Evolutionary conservation across 176 grass and related monocot species (phyloP).

Genomic region (Oryza rufipogon): DNA sequence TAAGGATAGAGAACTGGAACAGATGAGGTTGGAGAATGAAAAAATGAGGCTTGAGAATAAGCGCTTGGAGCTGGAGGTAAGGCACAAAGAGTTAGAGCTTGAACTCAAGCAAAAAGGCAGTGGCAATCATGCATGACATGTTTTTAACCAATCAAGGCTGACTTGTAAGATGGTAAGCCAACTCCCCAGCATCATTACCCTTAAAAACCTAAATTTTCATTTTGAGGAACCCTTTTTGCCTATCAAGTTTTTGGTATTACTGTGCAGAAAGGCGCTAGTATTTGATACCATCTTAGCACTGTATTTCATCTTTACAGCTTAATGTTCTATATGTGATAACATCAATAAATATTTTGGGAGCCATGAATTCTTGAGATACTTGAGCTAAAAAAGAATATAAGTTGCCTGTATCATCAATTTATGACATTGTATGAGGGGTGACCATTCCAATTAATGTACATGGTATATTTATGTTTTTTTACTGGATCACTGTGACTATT

Average conservation of each 20-base stretch:
- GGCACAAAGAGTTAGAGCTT: slow-evolving; percentile 62
- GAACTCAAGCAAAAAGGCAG: slow-evolving; percentile 51
- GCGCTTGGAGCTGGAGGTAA: slow-evolving; percentile 52
- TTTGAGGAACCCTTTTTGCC: slow-evolving; percentile 2
- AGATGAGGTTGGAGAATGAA: slow-evolving; percentile 67
- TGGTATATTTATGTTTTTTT: background rate
- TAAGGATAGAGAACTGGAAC: slow-evolving; percentile 71
- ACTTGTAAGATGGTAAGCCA: slow-evolving; percentile 51
- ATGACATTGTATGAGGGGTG: background rate
- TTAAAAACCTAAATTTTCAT: background rate
- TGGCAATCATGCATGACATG: slow-evolving; percentile 35
- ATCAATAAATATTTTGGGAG: slow-evolving; percentile 6
- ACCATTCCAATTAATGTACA: slow-evolving; percentile 5
- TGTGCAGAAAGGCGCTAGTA: background rate
- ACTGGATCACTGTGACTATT: background rate
- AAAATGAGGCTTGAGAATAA: slow-evolving; percentile 61
- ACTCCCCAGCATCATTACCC: slow-evolving; percentile 4
- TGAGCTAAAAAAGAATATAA: background rate
- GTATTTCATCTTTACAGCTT: background rate
- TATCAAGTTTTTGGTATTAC: slow-evolving; percentile 6
- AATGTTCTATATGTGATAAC: background rate
- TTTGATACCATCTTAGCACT: slow-evolving; percentile 4
- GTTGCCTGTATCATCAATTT: background rate
- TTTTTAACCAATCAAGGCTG: slow-evolving; percentile 33
- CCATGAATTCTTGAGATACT: slow-evolving; percentile 26